Percentiles rank a stretch among this genome's conserved stretches.
These are phyloP conservation scores for Bipolaris oryzae DNA, from an alignment of 2,329 filamentous ascomycete species.

Conservation along the genomic window DNA sequence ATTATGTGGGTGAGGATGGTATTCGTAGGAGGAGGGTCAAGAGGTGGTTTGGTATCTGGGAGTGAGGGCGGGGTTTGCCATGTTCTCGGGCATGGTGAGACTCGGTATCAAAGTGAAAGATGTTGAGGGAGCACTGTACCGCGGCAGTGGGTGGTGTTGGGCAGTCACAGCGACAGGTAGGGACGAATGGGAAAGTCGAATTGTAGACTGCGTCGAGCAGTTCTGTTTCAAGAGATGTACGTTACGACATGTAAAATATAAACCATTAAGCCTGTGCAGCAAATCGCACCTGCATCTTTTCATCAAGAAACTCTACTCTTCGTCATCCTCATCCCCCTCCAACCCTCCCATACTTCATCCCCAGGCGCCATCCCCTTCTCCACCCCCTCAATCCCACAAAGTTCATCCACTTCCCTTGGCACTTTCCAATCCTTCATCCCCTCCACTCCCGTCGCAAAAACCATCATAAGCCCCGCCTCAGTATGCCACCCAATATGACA, in stretches of 20 bases:
- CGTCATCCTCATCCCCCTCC: constrained; percentile 9
- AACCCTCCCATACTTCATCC: constrained; percentile 56
- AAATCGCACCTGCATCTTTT: background rate
- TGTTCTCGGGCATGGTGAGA: background rate
- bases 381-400: constrained; percentile 56
- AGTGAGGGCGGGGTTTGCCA: constrained; percentile 25
- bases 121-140: background rate
- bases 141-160: background rate
- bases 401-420: constrained; percentile 52
- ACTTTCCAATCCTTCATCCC: constrained; percentile 52
- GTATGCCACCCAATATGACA: constrained; percentile 74
- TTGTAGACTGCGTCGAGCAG: background rate
- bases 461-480: constrained; percentile 56
- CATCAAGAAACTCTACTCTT: background rate
- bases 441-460: constrained; percentile 60
- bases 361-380: constrained; percentile 54
- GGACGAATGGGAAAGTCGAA: background rate
- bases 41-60: constrained; percentile 85
- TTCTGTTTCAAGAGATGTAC: constrained; percentile 1
- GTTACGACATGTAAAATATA: constrained; percentile 4
- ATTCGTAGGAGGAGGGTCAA: constrained; percentile 64
- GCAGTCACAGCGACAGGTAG: background rate
- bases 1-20: constrained; percentile 48
- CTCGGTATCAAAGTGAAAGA: background rate
- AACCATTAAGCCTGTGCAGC: background rate